Evolutionary conservation across 2,329 filamentous ascomycete species (phyloP).

Genomic region (Chrysoporthe deuterocubensis): DNA sequence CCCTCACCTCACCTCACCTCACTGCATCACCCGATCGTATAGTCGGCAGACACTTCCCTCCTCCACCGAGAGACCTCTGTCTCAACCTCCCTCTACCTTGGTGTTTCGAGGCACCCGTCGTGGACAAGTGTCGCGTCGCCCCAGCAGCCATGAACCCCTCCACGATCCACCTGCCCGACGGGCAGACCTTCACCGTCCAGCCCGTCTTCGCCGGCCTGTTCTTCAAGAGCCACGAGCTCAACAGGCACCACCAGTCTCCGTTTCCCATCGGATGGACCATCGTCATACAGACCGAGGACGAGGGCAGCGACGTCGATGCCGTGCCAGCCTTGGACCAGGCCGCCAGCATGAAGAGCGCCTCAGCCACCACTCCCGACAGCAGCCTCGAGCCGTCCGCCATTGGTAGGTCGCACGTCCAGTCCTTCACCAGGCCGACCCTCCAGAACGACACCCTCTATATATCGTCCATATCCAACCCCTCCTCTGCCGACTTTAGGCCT

Average conservation of each 20-base stretch:
- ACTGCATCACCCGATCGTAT: neutral
- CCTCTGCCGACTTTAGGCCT: slow-evolving; percentile 77
- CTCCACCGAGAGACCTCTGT: neutral
- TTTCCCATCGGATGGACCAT: slow-evolving; percentile 91
- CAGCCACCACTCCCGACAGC: neutral
- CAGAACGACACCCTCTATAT: slow-evolving; percentile 85
- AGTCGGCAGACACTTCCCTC: neutral
- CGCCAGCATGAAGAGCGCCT: neutral
- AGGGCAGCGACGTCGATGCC: slow-evolving; percentile 30
- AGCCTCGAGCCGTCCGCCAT: slow-evolving; percentile 1
- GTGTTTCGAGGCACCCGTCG: neutral
- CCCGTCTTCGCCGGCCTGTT: slow-evolving; percentile 90
- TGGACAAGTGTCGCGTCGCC: too few species aligned
- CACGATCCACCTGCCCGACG: slow-evolving; percentile 78
- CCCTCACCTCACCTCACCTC: slow-evolving; percentile 3
- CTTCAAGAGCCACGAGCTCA: slow-evolving; percentile 83
- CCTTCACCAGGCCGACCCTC: slow-evolving; percentile 76
- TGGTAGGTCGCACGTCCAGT: slow-evolving; percentile 53
- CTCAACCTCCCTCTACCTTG: neutral
- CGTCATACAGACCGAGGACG: slow-evolving; percentile 73
- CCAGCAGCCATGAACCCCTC: slow-evolving; percentile 25
- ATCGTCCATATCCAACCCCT: slow-evolving; percentile 86
- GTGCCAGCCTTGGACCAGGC: slow-evolving; percentile 13
- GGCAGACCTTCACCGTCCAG: slow-evolving; percentile 78
- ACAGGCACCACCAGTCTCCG: slow-evolving; percentile 63